Evolutionary conservation across 768 basidiomycete species (phyloP), one percentile per base, ranked within the genome.

Genomic region (Xerocomellus chrysenteron): DNA sequence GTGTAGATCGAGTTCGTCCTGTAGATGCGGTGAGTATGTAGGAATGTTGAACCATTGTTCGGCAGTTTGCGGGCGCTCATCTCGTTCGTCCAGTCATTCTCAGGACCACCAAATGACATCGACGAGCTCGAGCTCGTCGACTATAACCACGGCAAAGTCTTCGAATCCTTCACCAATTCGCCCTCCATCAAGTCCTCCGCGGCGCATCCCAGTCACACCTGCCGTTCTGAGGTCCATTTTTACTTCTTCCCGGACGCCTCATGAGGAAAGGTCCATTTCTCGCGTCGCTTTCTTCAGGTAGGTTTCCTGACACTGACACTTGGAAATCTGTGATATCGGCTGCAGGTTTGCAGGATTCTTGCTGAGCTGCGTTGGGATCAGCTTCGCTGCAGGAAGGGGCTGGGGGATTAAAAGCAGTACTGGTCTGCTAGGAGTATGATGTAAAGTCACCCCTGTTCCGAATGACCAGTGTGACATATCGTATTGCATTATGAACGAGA

Each of bases 251-350:
- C 82, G 91, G 14, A 87, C 88, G 0, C 83, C 87, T 3, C 76
- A 87, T 53, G 91, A 94, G 68, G 91, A 94, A 69, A 82, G 92
- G 30, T 85, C 88, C 1, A 85, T 94, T 50, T 94, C 91, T 39
- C 82, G 90, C 14, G 79, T 91, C 50, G 91, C 92, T 32, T 94
- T 94, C 76, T 93, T 93, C 72, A 82, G 92, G 91, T 89, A 69
- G 45, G 65, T 50, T 53, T 54, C 51, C 32, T 41, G 33, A 19
- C 24, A 42, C 37, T 55, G 26, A 17, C 4, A 5, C 21, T 40
- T 16, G 2, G 7, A 40, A 37, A 19, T 13, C 11, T 24, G 43
- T 36, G 8, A 56, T 16, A 45, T 55, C 28, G 14, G 39, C 36
- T 54, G 17, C 19, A 93, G 91, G 55, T 94, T 94, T 69, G 78